Evolutionary conservation across 257 asterid genomes (phyloP), one percentile per base, ranked within the genome.

Genomic region (Solanum arcanum): DNA sequence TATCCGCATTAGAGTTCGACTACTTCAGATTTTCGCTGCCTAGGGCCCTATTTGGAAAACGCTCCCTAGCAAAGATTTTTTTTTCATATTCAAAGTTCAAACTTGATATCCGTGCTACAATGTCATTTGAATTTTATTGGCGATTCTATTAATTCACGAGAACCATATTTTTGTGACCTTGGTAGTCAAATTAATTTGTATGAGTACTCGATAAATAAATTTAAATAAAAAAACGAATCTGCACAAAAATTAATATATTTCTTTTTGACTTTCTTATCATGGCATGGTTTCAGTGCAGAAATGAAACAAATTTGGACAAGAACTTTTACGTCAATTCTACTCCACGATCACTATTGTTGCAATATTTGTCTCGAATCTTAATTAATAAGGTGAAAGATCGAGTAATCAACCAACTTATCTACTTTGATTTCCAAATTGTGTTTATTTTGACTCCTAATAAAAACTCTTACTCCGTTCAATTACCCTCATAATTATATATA

Each of bases 221-320:
- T 66, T 66, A 66, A 27, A 27, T 10, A 62, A 66, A 66, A 66
- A 66, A 13, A 13, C 20, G 35, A 27, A 68, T 12, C 20, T 68
- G 42, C 10, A 47, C 18, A 47, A 47, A 80, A 20, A 27, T 0
- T 37, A 25, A 8, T 15, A 42, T 44, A 73, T 80, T 29, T 44
- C 29, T 49, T 1, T 47, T 78, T 78, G 42, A 78, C 66, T 78
- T 15, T 78, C 62, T 59, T 15, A 3, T 46, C 9, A 10, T 75
- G 41, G 33, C 68, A 29, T 80, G n/a, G 44, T 29, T 9, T 47
- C 15, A 3, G 12, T 29, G 29, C 18, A 16, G 64, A 5, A 42
- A 80, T 80, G 23, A 47, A 80, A 80, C 29, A 18, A 80, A 52
- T 80, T 49, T 80, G 85, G 44, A 80, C 69, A 31, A 47, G 85